Evolutionary conservation across 768 basidiomycete species (phyloP).

Genomic region (Tricholoma hemisulphureum): DNA sequence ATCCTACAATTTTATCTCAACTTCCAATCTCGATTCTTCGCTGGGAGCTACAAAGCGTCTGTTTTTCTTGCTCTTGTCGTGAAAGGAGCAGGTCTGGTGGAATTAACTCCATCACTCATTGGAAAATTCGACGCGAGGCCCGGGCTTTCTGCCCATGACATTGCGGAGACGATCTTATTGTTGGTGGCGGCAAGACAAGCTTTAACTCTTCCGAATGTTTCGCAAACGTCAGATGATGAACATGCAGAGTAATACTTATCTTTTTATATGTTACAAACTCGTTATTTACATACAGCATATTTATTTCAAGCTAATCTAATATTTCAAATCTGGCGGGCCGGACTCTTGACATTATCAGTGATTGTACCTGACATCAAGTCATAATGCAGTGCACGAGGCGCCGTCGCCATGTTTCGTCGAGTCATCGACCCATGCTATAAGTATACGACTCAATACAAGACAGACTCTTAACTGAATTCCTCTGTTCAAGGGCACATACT

Average conservation of each 20-base stretch:
- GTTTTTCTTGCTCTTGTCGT: background rate
- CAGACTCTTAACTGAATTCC: background rate
- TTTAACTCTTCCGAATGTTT: background rate
- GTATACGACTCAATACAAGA: background rate
- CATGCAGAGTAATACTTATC: background rate
- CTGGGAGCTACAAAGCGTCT: constrained; percentile 20
- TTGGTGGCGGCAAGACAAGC: constrained; percentile 9
- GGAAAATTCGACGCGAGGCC: constrained; percentile 10
- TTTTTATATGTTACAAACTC: background rate
- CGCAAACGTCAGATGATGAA: background rate
- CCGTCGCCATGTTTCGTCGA: no score
- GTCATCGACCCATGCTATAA: no score
- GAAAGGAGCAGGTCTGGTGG: background rate
- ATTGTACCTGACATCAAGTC: no score
- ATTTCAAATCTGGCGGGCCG: no score
- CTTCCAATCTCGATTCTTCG: constrained; percentile 18
- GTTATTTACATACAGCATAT: no score
- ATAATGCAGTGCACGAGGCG: no score
- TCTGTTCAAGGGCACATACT: background rate
- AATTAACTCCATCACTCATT: constrained; percentile 8
- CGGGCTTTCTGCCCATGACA: constrained; percentile 6
- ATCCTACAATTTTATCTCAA: constrained; percentile 26
- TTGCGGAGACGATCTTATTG: background rate
- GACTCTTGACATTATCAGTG: no score
- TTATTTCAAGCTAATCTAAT: no score